Evolutionary conservation across 306 rosid genomes (phyloP).

Genomic region (Canavalia ensiformis): DNA sequence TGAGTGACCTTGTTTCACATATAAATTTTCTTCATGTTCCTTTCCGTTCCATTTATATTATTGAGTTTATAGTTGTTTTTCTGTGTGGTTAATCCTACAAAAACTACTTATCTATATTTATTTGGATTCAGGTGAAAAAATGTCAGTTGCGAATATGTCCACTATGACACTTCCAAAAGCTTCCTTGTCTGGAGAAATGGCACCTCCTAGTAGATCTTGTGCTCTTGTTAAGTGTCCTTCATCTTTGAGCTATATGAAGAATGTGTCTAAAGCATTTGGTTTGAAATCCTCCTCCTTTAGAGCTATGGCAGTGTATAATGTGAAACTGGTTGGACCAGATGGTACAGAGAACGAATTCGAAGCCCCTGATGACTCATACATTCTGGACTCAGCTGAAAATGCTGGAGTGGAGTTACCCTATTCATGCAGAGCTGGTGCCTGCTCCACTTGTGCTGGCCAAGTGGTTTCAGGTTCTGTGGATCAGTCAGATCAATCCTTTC

Average conservation of each 20-base stretch:
- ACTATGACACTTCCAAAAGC: constrained; percentile 51
- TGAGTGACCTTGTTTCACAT: neutral
- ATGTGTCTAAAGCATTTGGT: constrained; percentile 60
- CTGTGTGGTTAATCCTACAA: constrained; percentile 15
- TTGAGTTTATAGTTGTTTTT: constrained; percentile 8
- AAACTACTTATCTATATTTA: neutral
- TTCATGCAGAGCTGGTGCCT: constrained; percentile 86
- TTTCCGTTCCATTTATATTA: neutral
- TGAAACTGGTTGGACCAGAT: constrained; percentile 73
- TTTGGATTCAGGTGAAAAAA: constrained; percentile 47
- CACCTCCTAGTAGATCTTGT: constrained; percentile 43
- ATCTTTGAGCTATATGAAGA: constrained; percentile 55
- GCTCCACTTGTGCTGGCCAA: constrained; percentile 81
- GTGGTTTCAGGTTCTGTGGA: constrained; percentile 62
- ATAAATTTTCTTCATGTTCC: neutral
- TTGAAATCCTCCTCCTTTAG: constrained; percentile 62
- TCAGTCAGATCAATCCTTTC: constrained; percentile 73
- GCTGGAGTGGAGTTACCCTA: constrained; percentile 82
- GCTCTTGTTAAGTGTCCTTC: constrained; percentile 51
- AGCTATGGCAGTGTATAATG: constrained; percentile 69
- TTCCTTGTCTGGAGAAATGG: constrained; percentile 46
- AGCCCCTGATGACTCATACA: constrained; percentile 71
- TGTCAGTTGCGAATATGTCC: constrained; percentile 55
- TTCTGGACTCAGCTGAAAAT: constrained; percentile 78
- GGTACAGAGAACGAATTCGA: constrained; percentile 70